Base-by-base conservation (phyloP, 2,329 filamentous ascomycete species). In the Microdochium trichocladiopsis region DNA sequence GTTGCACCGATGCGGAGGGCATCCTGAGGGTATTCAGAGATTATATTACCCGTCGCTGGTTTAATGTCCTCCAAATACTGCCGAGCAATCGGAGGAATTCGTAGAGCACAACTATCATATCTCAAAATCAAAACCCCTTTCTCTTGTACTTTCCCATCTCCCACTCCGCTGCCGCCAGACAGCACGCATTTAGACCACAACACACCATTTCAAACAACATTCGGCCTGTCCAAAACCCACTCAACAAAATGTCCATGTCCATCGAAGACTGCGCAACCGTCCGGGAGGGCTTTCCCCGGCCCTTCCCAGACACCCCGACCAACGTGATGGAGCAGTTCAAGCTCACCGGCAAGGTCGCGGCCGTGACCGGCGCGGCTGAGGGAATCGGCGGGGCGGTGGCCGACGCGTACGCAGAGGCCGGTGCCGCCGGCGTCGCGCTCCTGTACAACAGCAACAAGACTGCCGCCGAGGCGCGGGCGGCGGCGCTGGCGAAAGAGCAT, bases 261-360 rank as follows among this genome's bases (percentile, higher is more conserved):
- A 53, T 62, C 22, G 54, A 63, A 22, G 68, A 72, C 43, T 63
- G 62, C 52, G 56, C 55, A 12, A 55, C 53, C 8, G 50, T 31
- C 48, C 62, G 69, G 6, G 57, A 60, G 2, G 69, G 69, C 21
- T 70, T 69, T 53, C 68, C 68, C 4, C 64, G 65, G 8, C 69
- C 68, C 1, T 66, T 69, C 50, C 70, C 70, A 3, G 56, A 66
- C 51, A 72, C 66, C 0, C 68, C 71, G 1, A 51, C 58, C 33
- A 76, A 75, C 52, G 74, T 75, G 1, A 49, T 76, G 1, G 67
- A 76, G 45, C 74, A 77, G 49, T 65, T 77, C 48, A 62, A 60
- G 14, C 61, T 77, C 58, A 64, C 58, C 4, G 72, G 67, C 9
- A 75, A 68, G 52, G 67, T 71, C 51, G 68, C 70, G 0, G 67